Evolutionary conservation across 2,329 filamentous ascomycete species (phyloP).

Genomic region (Exserohilum turcica): DNA sequence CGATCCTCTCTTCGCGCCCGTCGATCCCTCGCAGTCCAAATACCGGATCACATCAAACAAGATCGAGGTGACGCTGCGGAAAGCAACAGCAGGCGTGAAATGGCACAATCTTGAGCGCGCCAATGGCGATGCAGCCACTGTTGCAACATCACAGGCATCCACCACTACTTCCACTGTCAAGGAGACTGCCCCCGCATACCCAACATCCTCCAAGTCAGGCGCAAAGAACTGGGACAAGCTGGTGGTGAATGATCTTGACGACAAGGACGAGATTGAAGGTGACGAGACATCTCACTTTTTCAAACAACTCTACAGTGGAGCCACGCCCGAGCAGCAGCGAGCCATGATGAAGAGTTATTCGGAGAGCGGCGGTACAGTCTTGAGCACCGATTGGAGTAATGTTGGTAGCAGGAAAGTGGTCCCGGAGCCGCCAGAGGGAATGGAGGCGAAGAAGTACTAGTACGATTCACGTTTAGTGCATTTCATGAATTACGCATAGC

Average conservation of each 20-base stretch:
- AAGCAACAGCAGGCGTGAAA: conserved; percentile 67
- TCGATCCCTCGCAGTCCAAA: conserved; percentile 66
- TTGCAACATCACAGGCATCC: conserved; percentile 20
- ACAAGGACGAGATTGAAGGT: conserved; percentile 60
- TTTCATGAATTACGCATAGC: conserved; percentile 9
- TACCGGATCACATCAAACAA: conserved; percentile 75
- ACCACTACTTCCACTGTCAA: conserved; percentile 25
- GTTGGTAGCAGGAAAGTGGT: conserved; percentile 75
- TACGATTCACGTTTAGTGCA: neutral
- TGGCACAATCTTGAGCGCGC: conserved; percentile 66
- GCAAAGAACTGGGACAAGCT: conserved; percentile 93
- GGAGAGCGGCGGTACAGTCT: conserved; percentile 89
- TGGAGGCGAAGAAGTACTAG: conserved; percentile 71
- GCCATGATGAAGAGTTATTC: conserved; percentile 98
- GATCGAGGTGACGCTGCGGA: conserved; percentile 75
- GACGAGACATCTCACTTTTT: conserved; percentile 83
- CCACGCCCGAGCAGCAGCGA: conserved; percentile 78
- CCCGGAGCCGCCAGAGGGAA: conserved; percentile 74
- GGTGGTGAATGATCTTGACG: conserved; percentile 56
- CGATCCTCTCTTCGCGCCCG: conserved; percentile 68
- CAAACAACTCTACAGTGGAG: conserved; percentile 80
- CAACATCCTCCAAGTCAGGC: conserved; percentile 81
- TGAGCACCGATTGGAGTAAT: conserved; percentile 91
- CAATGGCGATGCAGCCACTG: conserved; percentile 18
- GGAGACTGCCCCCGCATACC: conserved; percentile 66